Evolutionary conservation across 2,329 filamentous ascomycete genomes (phyloP), one percentile per base, ranked within the genome.

Genomic region (Pseudogymnoascus sp.): DNA sequence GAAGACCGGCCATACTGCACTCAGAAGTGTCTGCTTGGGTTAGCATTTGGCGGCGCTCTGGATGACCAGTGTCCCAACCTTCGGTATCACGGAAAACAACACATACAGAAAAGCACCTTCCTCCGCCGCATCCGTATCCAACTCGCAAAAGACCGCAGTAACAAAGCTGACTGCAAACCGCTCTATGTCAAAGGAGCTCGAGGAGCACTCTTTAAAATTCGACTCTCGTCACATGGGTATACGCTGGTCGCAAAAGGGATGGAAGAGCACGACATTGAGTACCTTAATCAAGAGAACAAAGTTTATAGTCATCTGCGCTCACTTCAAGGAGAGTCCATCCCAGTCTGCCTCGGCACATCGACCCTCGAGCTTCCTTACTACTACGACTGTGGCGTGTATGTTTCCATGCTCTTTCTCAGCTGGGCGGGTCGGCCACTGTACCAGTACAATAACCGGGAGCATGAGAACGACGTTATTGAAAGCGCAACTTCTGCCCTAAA

Each of bases 401-500:
- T 38, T 12, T 64, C 73, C 63, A 72, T 77, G 38, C 63, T 77
- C 62, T 70, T 77, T 55, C 67, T 76, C 11, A 73, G 73, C 66
- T 77, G 65, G 68, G 72, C 66, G 33, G 70, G 72, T 35, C 60
- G 16, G 60, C 68, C 71, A 5, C 45, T 74, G 58, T 68, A 65
- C 58, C 43, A 67, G 29, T 60, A 60, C 61, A 61, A 52, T 31
- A 62, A 68, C 63, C 61, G 38, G 45, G n/a, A 37, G 19, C 37
- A 60, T 23, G 67, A 61, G 29, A 14, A 31, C 12, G 41, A 38
- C 8, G 41, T 69, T 21, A 31, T 66, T 5, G n/a, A 65, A 12
- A 39, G 37, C 21, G 65, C 68, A 6, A 62, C 26, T 38, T 41
- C 35, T n/a, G 38, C 60, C 2, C 14, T 62, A 16, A 45, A 62